Base-by-base conservation (phyloP, 768 basidiomycete genomes). In the Phaffia australis region DNA sequence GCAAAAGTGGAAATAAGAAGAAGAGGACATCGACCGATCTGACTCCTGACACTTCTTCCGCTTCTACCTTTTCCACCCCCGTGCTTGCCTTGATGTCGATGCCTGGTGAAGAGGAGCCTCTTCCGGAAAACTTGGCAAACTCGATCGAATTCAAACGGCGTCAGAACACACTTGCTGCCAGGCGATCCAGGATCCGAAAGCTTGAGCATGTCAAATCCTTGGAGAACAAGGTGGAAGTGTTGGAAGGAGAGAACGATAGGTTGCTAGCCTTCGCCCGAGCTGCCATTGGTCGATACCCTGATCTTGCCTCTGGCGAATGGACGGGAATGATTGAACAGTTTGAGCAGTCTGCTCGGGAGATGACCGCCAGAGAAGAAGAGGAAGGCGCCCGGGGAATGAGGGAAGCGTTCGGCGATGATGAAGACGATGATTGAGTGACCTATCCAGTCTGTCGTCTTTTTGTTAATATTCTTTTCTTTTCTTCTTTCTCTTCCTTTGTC, bases 121-220 rank as follows among this genome's bases (percentile, higher is more conserved):
- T 76, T 80, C 2, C 80, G 81, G 0, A 83, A 83, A 71, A 61
- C 3, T 49, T 71, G 19, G 78, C 83, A 71, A 83, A 86, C 73
- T 84, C 85, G 70, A 87, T 87, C 70, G 85, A 84, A 71, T 81
- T 81, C 52, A 91, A 90, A 79, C 83, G 90, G 35, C 81, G 85
- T 11, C 84, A 85, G 77, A 94, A 94, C 71, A 91, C 90, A 2
- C 76, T 90, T 5, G 89, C 90, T 0, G 91, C 91, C 7, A 83
- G 90, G 1, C 82, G 86, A 35, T 86, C 84, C 73, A 81, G 90
- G 23, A 82, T 82, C 78, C 81, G 87, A 65, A 90, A 88, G 79
- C 75, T 84, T 50, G 81, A 83, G 73, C 83, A 89, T 70, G 81
- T 85, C 70, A 80, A 82, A 63, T 80, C 82, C 64, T 78, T 92